phyloP scores from a whole-genome alignment of 2,329 filamentous ascomycete genomes.

The Diaporthe citri region DNA sequence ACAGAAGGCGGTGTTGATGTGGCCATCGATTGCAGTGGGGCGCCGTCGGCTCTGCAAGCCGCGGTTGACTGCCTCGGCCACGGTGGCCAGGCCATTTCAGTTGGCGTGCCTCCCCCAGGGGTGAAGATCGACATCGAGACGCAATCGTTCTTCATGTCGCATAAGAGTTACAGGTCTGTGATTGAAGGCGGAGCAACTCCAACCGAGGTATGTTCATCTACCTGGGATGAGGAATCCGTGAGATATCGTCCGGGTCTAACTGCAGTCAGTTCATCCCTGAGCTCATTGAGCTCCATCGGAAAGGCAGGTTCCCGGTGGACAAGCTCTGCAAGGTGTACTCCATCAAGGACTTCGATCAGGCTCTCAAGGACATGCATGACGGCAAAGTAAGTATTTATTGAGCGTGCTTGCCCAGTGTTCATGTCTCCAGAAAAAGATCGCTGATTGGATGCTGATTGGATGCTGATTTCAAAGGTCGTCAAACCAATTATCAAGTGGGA shows the following conservation, averaged over 20 bases:
- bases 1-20: constrained; percentile 47
- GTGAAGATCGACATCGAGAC: constrained; percentile 47
- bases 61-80: constrained; percentile 48
- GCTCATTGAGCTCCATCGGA: constrained; percentile 48
- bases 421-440: background rate
- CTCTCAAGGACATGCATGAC: constrained; percentile 44
- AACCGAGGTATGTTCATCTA: constrained; percentile 39
- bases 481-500: constrained; percentile 41
- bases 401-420: background rate
- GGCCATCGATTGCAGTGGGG: constrained; percentile 50
- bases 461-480: constrained; percentile 34
- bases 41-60: constrained; percentile 46
- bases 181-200: constrained; percentile 51
- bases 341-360: constrained; percentile 43
- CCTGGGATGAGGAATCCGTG: constrained; percentile 3
- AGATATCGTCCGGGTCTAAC: background rate
- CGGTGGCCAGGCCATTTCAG: constrained; percentile 49
- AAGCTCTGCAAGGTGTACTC: constrained; percentile 50
- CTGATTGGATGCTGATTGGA: constrained; percentile 20
- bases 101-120: constrained; percentile 49
- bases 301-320: constrained; percentile 51
- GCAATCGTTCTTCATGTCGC: constrained; percentile 43
- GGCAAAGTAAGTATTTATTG: constrained; percentile 42
- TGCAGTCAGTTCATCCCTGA: constrained; percentile 48
- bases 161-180: constrained; percentile 49